Evolutionary conservation across 75 land plant species (phyloP).

Genomic region (Pseudotsuga menziesii): DNA sequence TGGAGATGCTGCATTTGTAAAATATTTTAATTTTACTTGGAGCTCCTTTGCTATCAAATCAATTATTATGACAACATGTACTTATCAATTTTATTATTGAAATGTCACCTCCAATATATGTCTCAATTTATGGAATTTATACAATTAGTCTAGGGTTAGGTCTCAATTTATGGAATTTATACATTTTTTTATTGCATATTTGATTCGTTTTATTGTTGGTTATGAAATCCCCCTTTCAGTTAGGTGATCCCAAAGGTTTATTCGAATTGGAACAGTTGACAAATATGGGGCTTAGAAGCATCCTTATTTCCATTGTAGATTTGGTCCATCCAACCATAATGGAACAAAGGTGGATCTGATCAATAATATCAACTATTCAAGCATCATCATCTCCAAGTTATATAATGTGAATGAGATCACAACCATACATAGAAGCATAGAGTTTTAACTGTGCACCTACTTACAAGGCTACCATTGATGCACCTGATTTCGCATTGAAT

Average conservation of each 20-base stretch:
- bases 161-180: too few relatives aligned
- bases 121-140: neutral
- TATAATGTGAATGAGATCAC: conserved; percentile 15
- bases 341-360: conserved; percentile 27
- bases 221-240: too few relatives aligned
- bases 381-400: conserved; percentile 47
- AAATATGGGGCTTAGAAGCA: conserved; percentile 30
- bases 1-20: conserved; percentile 56
- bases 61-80: conserved; percentile 76
- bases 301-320: conserved; percentile 12
- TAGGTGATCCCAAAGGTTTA: too few relatives aligned
- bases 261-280: conserved; percentile 23
- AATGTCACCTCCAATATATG: neutral
- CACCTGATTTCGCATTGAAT: conserved; percentile 23
- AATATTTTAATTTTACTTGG: conserved; percentile 52
- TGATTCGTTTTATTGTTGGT: conserved; percentile 34
- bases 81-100: neutral
- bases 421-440: conserved; percentile 44
- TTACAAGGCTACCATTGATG: conserved; percentile 33
- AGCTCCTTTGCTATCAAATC: conserved; percentile 63
- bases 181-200: conserved; percentile 7
- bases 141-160: too few relatives aligned
- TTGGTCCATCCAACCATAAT: too few relatives aligned
- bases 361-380: conserved; percentile 62
- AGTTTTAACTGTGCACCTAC: conserved; percentile 30